Percentiles rank a stretch among this genome's conserved stretches.
These are phyloP conservation scores for Nepenthes gracilis DNA, from an alignment of 148 eudicot species.

Conservation along the genomic window DNA sequence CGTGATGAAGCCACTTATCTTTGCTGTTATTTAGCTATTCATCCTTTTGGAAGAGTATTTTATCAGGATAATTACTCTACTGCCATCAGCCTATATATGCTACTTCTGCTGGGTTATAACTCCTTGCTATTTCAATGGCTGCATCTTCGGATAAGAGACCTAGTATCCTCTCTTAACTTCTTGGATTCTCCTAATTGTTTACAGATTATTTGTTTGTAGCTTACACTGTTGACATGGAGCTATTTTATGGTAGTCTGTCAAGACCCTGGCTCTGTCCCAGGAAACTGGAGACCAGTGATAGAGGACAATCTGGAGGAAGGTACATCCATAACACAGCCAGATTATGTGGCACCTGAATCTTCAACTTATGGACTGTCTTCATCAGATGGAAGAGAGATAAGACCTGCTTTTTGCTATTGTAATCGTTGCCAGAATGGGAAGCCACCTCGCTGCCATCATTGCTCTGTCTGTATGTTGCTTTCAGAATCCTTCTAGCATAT, in stretches of 20 bases:
- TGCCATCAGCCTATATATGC: too few relatives aligned
- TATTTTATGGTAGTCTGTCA: conserved; percentile 72
- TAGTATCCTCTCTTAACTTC: not conserved
- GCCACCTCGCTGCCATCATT: conserved; percentile 97
- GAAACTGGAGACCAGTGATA: conserved; percentile 58
- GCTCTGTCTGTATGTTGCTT: conserved; percentile 76
- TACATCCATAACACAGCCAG: conserved; percentile 22
- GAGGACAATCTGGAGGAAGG: conserved; percentile 52
- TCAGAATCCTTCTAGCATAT: not conserved
- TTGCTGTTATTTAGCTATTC: too few relatives aligned
- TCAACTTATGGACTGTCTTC: conserved; percentile 27
- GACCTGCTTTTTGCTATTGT: conserved; percentile 42
- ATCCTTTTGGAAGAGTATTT: too few relatives aligned
- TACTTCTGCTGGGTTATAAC: not conserved
- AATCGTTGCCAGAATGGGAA: conserved; percentile 58
- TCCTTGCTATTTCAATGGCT: too few relatives aligned
- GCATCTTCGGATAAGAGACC: too few relatives aligned
- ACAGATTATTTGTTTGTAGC: conserved; percentile 47
- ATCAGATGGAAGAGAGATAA: conserved; percentile 36
- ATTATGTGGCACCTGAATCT: conserved; percentile 19
- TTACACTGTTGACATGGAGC: conserved; percentile 72
- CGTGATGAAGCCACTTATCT: too few relatives aligned
- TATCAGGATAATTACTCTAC: too few relatives aligned
- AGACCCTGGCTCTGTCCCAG: conserved; percentile 91
- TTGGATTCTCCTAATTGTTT: conserved; percentile 13